Evolutionary conservation across 257 asterid genomes (phyloP), one percentile per base, ranked within the genome.

Genomic region (Gentiana straminea): DNA sequence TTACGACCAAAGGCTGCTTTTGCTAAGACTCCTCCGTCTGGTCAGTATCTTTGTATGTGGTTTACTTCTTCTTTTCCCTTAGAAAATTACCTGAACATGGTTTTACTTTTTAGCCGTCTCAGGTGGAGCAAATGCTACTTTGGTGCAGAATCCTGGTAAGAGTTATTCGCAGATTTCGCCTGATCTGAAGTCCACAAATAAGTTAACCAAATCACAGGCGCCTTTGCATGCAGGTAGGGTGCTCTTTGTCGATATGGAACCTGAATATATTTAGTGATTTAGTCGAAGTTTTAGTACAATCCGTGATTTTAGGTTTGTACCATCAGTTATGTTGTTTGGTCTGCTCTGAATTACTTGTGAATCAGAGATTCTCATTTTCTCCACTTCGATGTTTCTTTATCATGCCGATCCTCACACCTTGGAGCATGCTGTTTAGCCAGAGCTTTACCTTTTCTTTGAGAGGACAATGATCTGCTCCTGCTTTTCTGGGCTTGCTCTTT

Each of bases 91-190:
- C 11, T 52, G 54, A 9, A 24, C 5, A 41, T 11, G 37, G 41
- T 15, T 7, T 32, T 51, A 3, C 44, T 13, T 33, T 57, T 71
- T 13, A 10, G 10, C 13, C 33, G 7, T 58, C 58, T 35, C 60
- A 62, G 43, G 35, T 34, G 60, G 52, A 59, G 44, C 76, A 11
- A 68, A 65, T 70, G 79, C 70, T n/a, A 59, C 51, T 47, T 35
- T 65, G 72, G 92, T 80, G 61, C 86, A 68, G 60, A 84, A 74
- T 51, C 59, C 59, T 65, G 81, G 68, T 48, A 72, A 71, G 72
- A 74, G 71, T 69, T 65, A 66, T 53, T 61, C 71, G 4, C 79
- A 76, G 62, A 54, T 66, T 72, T 68, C 70, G 38, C 62, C 79
- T 8, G 73, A 76, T 59, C 66, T 79, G 15, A 85, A 75, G 75